These are phyloP conservation scores for Bipolaris cookei DNA, from an alignment of 2,329 filamentous ascomycete genomes.

Conservation along the genomic window DNA sequence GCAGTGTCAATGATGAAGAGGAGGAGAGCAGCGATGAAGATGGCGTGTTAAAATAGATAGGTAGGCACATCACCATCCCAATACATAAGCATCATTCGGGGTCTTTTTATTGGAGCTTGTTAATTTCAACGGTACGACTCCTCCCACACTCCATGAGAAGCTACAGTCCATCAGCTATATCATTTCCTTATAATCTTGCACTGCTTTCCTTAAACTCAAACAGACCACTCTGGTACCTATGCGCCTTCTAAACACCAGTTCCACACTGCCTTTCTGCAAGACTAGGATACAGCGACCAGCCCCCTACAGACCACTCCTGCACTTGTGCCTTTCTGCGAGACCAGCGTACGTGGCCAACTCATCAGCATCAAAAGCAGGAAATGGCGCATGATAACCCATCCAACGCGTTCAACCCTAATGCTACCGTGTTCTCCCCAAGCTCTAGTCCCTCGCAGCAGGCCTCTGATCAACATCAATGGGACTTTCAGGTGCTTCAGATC, in stretches of 20 bases:
- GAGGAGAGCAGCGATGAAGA: constrained; percentile 39
- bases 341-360: neutral
- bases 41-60: constrained; percentile 37
- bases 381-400: neutral
- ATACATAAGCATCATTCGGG: constrained; percentile 1
- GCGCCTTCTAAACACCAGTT: no score
- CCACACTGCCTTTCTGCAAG: neutral
- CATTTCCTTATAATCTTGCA: no score
- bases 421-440: neutral
- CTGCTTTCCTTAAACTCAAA: no score
- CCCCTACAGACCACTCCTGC: neutral
- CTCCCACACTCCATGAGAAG: neutral
- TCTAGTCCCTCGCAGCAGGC: neutral
- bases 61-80: neutral
- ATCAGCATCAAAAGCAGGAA: neutral
- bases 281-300: neutral
- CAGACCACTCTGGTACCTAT: no score
- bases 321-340: neutral
- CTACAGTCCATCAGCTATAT: no score
- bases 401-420: neutral
- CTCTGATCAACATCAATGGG: neutral
- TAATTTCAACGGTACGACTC: neutral
- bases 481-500: no score
- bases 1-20: constrained; percentile 32
- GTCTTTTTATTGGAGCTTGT: constrained; percentile 6